A percentile compares a stretch with the other conserved stretches of the same genome.
Evolutionary conservation across 1,139 yeast genomes (phyloP).

Genomic region (Zhuliangozyma blackwelliae): DNA sequence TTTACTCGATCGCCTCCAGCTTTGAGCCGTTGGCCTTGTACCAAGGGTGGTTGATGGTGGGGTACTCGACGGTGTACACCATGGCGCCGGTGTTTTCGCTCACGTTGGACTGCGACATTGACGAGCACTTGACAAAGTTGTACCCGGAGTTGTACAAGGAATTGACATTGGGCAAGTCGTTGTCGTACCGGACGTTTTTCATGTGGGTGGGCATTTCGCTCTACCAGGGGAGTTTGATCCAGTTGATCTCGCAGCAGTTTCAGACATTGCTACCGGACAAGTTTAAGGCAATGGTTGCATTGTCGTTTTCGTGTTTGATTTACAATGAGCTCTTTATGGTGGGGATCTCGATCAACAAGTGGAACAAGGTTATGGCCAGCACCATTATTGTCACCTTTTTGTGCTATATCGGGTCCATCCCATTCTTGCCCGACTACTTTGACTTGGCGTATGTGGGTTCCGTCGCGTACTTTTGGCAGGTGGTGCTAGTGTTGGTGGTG

Average conservation of each 20-base stretch:
- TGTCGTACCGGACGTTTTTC: slow-evolving; percentile 83
- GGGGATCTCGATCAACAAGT: slow-evolving; percentile 82
- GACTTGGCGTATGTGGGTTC: slow-evolving; percentile 62
- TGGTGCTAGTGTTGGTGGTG: slow-evolving; percentile 56
- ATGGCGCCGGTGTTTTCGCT: slow-evolving; percentile 98
- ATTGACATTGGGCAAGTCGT: slow-evolving; percentile 78
- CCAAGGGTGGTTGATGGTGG: slow-evolving; percentile 98
- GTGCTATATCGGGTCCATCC: slow-evolving; percentile 69
- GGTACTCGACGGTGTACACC: slow-evolving; percentile 93
- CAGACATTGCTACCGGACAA: slow-evolving; percentile 53
- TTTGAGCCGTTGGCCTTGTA: slow-evolving; percentile 93
- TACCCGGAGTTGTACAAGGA: slow-evolving; percentile 96
- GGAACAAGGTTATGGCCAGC: slow-evolving; percentile 77
- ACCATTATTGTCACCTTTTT: slow-evolving; percentile 69
- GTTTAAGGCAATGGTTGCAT: slow-evolving; percentile 76
- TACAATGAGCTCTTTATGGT: slow-evolving; percentile 92
- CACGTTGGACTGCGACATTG: slow-evolving; percentile 88
- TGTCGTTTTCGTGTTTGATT: slow-evolving; percentile 76
- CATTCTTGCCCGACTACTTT: slow-evolving; percentile 80
- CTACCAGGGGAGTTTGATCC: slow-evolving; percentile 83
- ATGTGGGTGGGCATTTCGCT: slow-evolving; percentile 87
- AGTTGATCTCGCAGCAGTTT: slow-evolving; percentile 72
- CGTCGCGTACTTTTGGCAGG: slow-evolving; percentile 65
- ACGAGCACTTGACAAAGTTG: slow-evolving; percentile 79
- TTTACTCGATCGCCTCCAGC: slow-evolving; percentile 76